These are phyloP conservation scores for Prunus fruticosa DNA, from an alignment of 306 rosid genomes.

Conservation along the genomic window DNA sequence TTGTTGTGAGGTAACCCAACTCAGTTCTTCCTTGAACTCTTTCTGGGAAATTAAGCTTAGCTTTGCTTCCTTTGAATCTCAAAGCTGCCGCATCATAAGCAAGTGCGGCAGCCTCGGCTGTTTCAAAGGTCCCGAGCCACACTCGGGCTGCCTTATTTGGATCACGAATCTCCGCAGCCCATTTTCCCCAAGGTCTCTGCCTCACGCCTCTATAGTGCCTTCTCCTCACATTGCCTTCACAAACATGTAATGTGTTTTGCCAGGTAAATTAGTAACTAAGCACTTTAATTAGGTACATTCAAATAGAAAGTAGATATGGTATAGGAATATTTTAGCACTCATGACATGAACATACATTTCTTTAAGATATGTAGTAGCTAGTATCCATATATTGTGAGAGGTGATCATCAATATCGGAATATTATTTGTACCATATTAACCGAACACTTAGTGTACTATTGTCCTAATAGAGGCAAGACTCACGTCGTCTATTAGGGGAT, in stretches of 20 bases:
- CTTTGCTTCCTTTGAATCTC: slow-evolving; percentile 81
- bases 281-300: neutral
- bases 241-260: neutral
- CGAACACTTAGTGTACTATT: no score
- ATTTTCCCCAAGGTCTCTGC: slow-evolving; percentile 86
- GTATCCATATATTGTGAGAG: no score
- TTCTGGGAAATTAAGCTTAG: slow-evolving; percentile 79
- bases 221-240: slow-evolving; percentile 38
- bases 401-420: no score
- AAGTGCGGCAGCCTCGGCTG: slow-evolving; percentile 74
- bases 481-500: no score
- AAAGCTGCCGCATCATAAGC: slow-evolving; percentile 84
- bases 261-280: neutral
- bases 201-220: slow-evolving; percentile 84
- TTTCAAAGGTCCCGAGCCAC: slow-evolving; percentile 80
- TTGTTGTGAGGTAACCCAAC: neutral
- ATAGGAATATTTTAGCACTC: no score
- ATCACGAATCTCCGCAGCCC: slow-evolving; percentile 79
- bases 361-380: no score
- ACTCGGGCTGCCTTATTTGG: slow-evolving; percentile 75
- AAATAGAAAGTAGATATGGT: no score
- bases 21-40: slow-evolving; percentile 46
- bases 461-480: no score
- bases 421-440: no score
- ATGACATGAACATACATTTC: no score